Evolutionary conservation across 1,284 basidiomycete genomes (phyloP).

Genomic region (Heterobasidion occidentale): DNA sequence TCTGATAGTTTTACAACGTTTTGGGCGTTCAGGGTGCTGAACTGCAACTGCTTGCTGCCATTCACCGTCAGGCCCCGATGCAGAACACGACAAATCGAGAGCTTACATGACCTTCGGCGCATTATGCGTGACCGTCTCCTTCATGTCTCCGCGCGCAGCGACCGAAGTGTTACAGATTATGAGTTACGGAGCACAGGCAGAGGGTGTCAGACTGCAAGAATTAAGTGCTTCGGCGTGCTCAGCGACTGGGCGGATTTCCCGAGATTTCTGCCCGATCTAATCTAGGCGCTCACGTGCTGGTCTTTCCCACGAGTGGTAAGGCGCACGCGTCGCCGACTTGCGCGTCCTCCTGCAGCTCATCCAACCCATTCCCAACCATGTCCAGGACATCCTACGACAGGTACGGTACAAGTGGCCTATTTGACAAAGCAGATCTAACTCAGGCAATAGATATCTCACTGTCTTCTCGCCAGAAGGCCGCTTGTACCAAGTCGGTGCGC

Average conservation of each 20-base stretch:
- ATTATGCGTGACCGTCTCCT: slow-evolving; percentile 82
- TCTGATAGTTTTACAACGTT: slow-evolving; percentile 92
- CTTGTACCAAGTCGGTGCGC: slow-evolving; percentile 94
- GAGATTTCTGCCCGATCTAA: neutral
- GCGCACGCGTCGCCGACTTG: slow-evolving; percentile 1
- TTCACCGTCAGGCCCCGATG: neutral
- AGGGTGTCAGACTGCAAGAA: neutral
- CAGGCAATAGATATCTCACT: slow-evolving; percentile 63
- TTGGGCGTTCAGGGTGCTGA: slow-evolving; percentile 86
- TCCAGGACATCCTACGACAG: slow-evolving; percentile 80
- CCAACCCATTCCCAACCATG: slow-evolving; percentile 37
- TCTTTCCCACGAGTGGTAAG: neutral
- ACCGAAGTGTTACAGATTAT: neutral
- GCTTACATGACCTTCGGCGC: slow-evolving; percentile 90
- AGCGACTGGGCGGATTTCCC: neutral
- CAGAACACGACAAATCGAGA: too few relatives aligned
- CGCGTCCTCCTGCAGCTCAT: slow-evolving; percentile 1
- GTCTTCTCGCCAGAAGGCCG: slow-evolving; percentile 94
- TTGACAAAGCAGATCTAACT: neutral
- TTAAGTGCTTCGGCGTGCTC: neutral
- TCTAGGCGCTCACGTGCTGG: neutral
- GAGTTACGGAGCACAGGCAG: neutral
- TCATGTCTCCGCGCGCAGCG: slow-evolving; percentile 39
- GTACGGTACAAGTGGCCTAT: slow-evolving; percentile 21
- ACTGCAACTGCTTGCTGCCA: slow-evolving; percentile 86